Evolutionary conservation across 2,329 filamentous ascomycete species (phyloP), one percentile per base, ranked within the genome.

Genomic region (Septoria linicola): DNA sequence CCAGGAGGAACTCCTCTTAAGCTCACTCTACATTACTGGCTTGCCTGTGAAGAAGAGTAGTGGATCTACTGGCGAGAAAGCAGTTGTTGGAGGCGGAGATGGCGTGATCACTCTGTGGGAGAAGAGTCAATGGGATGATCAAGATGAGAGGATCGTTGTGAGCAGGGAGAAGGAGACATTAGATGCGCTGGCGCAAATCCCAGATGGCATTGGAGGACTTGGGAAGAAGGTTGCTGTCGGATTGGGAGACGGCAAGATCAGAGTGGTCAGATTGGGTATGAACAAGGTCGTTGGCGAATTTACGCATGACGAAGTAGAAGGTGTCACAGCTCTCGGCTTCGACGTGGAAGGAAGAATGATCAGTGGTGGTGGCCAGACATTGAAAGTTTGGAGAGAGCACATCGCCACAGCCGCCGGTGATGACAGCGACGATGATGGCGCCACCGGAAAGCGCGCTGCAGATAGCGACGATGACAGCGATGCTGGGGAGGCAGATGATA

Each of bases 71-170:
- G 89, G 89, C 4, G 79, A 85, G 63, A 87, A 87, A 66, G 78
- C 93, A 3, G 70, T 93, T 2, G 88, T 90, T 0, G 86, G 88
- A 30, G 89, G 88, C 20, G 85, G 82, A 14, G 85, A 82, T 35
- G 93, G 93, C 2, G 83, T 96, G 1, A 69, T 97, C 57, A 96
- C 91, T 3, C 74, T 97, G 5, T 99, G 93, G 91, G 92, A 99
- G 70, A 87, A 86, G 60, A 92, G 92, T 1, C 83, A 88, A 1
- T 97, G 93, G 92, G 91, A 95, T 65, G 92, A 97, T 68, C 89
- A 96, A 68, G 88, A 95, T 61, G 90, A 95, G 72, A 81, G 90
- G 45, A 87, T 96, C 63, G 82, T 87, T 41, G 82, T 96, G 7
- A 84, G 89, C 59, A 70, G 73, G 21, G 64, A 67, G 46, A 74